These are phyloP conservation scores for Kwoniella botswanensis DNA, from an alignment of 768 basidiomycete species.

Conservation along the genomic window DNA sequence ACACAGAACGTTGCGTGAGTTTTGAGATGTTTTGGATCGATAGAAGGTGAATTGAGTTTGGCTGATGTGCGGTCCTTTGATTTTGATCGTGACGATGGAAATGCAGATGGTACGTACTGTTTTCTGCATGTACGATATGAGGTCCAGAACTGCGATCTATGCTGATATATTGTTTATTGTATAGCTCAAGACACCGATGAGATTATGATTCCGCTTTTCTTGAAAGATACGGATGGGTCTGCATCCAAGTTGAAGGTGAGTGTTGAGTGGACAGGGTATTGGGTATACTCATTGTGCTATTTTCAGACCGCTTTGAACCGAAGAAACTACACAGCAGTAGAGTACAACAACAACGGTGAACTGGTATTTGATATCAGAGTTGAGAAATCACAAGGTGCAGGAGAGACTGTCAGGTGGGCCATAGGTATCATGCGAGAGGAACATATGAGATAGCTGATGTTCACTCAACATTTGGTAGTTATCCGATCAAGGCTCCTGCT, in stretches of 20 bases:
- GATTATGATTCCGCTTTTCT: constrained; percentile 80
- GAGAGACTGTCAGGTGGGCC: constrained; percentile 75
- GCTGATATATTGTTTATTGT: background rate
- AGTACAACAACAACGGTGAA: constrained; percentile 66
- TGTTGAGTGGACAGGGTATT: background rate
- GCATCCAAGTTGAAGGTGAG: constrained; percentile 68
- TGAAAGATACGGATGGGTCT: constrained; percentile 74
- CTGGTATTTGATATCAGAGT: constrained; percentile 82
- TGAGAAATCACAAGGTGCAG: constrained; percentile 80
- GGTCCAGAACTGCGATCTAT: no score
- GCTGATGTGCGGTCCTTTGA: no score
- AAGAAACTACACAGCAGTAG: constrained; percentile 82
- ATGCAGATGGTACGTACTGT: constrained; percentile 20
- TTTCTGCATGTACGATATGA: background rate
- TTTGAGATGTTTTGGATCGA: background rate
- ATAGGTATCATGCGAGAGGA: background rate
- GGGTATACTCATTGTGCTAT: background rate
- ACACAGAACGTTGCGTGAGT: constrained; percentile 76
- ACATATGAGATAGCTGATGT: background rate
- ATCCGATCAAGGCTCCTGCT: constrained; percentile 36
- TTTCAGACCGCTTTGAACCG: constrained; percentile 44
- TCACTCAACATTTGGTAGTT: constrained; percentile 5
- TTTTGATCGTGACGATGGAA: background rate
- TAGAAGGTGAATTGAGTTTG: background rate
- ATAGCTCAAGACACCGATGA: constrained; percentile 77